Conservation (phyloP, 768 basidiomycete genomes). For the Suillus alpinus region DNA sequence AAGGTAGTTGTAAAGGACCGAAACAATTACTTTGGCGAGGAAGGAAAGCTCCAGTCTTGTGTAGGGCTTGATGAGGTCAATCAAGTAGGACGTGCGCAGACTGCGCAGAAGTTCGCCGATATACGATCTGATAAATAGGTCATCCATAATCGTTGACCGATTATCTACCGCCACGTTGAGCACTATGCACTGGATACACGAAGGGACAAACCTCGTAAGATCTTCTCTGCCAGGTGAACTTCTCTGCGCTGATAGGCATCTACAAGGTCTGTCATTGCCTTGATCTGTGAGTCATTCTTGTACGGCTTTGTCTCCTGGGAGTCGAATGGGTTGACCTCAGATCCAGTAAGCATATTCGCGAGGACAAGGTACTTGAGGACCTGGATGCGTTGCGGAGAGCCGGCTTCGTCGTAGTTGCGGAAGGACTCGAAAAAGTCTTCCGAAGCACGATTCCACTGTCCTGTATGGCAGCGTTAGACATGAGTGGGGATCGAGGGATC, state of each 20-base stretch:
- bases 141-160: slow-evolving; percentile 93
- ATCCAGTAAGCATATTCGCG: slow-evolving; percentile 97
- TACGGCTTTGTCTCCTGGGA: slow-evolving; percentile 99
- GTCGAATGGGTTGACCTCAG: slow-evolving; percentile 98
- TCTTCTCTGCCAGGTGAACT: slow-evolving; percentile 96
- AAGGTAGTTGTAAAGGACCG: not conserved
- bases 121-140: slow-evolving; percentile 90
- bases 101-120: slow-evolving; percentile 95
- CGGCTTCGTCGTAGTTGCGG: slow-evolving; percentile 97
- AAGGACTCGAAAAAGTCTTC: slow-evolving; percentile 99
- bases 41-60: slow-evolving; percentile 90
- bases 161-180: slow-evolving; percentile 58
- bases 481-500: not conserved
- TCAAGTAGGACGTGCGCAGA: slow-evolving; percentile 92
- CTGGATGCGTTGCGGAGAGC: slow-evolving; percentile 94
- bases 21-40: slow-evolving; percentile 72
- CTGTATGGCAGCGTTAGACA: slow-evolving; percentile 37
- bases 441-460: slow-evolving; percentile 95
- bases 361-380: slow-evolving; percentile 97
- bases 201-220: slow-evolving; percentile 65
- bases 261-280: slow-evolving; percentile 96
- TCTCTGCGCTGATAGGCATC: slow-evolving; percentile 95
- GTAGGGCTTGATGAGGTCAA: slow-evolving; percentile 98
- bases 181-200: not conserved
- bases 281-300: slow-evolving; percentile 94